phyloP scores from a whole-genome alignment of 148 eudicot species.

The Chenopodium album region DNA sequence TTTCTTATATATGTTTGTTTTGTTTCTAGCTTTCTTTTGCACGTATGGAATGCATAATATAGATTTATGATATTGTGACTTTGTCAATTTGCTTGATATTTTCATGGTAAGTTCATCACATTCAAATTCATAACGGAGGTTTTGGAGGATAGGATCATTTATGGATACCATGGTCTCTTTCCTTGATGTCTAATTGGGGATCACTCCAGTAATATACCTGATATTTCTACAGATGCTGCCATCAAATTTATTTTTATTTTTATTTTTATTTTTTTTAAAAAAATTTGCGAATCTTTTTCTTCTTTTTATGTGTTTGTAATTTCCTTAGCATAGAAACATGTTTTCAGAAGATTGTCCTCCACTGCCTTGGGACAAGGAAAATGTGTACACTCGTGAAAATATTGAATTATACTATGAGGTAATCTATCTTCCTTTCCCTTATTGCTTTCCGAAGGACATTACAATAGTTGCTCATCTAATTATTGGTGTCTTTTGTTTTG shows the following conservation, averaged over 20 bases:
- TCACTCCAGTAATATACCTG: neutral
- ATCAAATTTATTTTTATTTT: neutral
- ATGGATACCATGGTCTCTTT: neutral
- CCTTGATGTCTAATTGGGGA: neutral
- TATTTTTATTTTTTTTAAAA: neutral
- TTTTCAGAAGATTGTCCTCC: slow-evolving; percentile 75
- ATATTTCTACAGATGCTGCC: neutral
- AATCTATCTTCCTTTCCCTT: slow-evolving; percentile 6
- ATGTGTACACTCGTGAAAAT: slow-evolving; percentile 76
- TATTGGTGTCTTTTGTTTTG: neutral
- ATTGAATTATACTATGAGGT: slow-evolving; percentile 93
- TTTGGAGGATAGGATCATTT: neutral
- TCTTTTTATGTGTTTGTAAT: neutral
- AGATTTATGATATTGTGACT: neutral
- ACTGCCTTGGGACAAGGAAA: slow-evolving; percentile 82
- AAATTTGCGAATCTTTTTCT: neutral
- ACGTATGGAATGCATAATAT: neutral
- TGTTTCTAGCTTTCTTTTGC: slow-evolving; percentile 6
- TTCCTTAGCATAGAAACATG: slow-evolving; percentile 88
- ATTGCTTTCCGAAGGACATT: neutral
- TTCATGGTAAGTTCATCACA: neutral
- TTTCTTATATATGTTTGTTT: slow-evolving; percentile 1
- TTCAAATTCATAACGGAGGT: neutral
- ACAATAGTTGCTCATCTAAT: neutral
- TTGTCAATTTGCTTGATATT: neutral